Percentiles rank a stretch among this genome's conserved stretches.
These are phyloP conservation scores for Phytophthora melonis DNA, from an alignment of 352 stramenopile genomes.

Conservation along the genomic window DNA sequence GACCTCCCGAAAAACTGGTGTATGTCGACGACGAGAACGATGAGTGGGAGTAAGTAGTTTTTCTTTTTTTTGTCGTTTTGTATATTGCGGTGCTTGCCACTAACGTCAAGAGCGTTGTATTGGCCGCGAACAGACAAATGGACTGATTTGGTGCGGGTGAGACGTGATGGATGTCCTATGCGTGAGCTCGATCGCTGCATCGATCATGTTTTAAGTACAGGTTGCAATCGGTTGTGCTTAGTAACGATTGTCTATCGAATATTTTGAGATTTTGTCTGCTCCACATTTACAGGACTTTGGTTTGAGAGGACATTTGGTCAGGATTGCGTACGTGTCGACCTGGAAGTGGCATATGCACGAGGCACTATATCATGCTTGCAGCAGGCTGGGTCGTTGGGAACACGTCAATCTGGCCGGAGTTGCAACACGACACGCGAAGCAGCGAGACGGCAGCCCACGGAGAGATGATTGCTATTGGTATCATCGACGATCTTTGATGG, in stretches of 20 bases:
- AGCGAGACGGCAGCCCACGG: neutral
- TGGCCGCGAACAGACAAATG: neutral
- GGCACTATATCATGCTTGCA: no score
- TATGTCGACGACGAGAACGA: constrained; percentile 50
- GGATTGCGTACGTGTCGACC: neutral
- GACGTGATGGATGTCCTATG: neutral
- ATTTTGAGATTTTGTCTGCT: neutral
- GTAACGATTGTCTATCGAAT: neutral
- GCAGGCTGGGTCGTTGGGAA: no score
- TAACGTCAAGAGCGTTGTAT: neutral
- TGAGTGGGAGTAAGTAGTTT: constrained; percentile 40
- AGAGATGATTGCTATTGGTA: neutral
- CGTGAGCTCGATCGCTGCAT: neutral
- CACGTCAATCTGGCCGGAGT: neutral
- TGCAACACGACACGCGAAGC: neutral
- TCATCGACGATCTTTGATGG: neutral
- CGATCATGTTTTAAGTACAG: neutral
- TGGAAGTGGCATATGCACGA: neutral
- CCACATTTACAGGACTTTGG: neutral
- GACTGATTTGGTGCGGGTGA: neutral
- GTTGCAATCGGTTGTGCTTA: neutral
- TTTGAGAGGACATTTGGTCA: neutral
- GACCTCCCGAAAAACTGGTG: constrained; percentile 17
- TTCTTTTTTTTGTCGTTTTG: neutral
- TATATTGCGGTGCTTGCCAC: neutral